Conservation (phyloP, 2,329 filamentous ascomycete species). For the Aspergillus fumigatus region DNA sequence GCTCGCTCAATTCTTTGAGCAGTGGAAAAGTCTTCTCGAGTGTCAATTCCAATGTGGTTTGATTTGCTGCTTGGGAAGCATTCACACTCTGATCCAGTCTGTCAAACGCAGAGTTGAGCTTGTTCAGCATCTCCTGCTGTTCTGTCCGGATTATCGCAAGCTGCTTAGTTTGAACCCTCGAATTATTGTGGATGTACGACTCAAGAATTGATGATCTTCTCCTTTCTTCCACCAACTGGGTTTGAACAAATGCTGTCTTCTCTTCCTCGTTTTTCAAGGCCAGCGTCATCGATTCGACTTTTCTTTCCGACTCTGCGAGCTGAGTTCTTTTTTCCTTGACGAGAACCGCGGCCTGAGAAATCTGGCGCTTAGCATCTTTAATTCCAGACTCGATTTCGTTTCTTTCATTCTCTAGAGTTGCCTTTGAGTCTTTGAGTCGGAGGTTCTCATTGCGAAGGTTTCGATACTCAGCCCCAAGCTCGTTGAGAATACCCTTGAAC, state of each 20-base stretch:
- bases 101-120: conserved; percentile 15
- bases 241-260: conserved; percentile 12
- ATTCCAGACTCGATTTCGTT: conserved; percentile 20
- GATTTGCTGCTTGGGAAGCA: conserved; percentile 10
- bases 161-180: conserved; percentile 18
- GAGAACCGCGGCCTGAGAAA: conserved; percentile 12
- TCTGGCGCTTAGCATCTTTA: conserved; percentile 19
- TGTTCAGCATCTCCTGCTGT: conserved; percentile 21
- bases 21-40: conserved; percentile 14
- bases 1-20: conserved; percentile 13
- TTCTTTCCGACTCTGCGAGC: conserved; percentile 15
- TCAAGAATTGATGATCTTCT: conserved; percentile 27
- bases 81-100: conserved; percentile 9
- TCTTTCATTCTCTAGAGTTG: conserved; percentile 22
- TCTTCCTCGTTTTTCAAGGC: conserved; percentile 21
- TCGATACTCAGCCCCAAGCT: conserved; percentile 32
- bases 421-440: conserved; percentile 22
- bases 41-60: conserved; percentile 10
- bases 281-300: conserved; percentile 19
- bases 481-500: conserved; percentile 29
- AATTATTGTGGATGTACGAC: conserved; percentile 26
- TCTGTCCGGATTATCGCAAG: conserved; percentile 17
- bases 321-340: conserved; percentile 17
- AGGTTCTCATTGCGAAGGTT: conserved; percentile 26
- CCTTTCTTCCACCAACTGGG: conserved; percentile 25